Base-by-base conservation (phyloP, 2,329 filamentous ascomycete species). In the Sporothrix phasma region DNA sequence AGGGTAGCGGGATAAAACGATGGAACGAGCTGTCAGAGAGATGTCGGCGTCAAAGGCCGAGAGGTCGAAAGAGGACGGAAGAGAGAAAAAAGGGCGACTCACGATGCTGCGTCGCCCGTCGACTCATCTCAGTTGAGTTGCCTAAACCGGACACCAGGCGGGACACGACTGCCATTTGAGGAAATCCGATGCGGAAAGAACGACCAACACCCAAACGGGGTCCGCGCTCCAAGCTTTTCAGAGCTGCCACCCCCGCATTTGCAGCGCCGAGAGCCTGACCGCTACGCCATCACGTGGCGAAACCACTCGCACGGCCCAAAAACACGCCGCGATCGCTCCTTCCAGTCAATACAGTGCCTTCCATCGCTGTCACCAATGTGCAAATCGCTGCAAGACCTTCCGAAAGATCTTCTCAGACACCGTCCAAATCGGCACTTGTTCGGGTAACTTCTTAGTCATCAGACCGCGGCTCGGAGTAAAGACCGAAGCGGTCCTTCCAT, bases 391-490 rank as follows among this genome's bases (percentile, higher is more conserved):
- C 13, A 13, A 15, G 19, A 13, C 19, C 54, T 65, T 54, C 64
- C 64, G 64, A 61, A 56, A 41, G 61, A 63, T 60, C 60, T 24
- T 43, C 60, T 62, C 41, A 19, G 47, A 37, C 15, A 31, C 63
- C 41, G 39, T 61, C 61, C 43, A 31, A 24, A 29, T 61, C 64
- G 64, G 64, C 64, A 65, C 45, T 65, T 61, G 61, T 26, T 63
- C 61, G 64, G 64, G 41, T 63, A 63, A 46, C 45, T 60, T 34
- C 19, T 60, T 51, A 60, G 53, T 59, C 62, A 60, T 47, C 62
- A 31, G 8, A 15, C 62, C 29, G 39, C 45, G 45, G 51, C 19
- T 58, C 61, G 51, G 61, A 49, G 39, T 7, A 39, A 56, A 39
- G 31, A 31, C 51, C 31, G 31, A 54, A 56, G 51, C 15, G 31